Conservation (phyloP, 768 basidiomycete genomes). For the Rhizopogon roseolus region DNA sequence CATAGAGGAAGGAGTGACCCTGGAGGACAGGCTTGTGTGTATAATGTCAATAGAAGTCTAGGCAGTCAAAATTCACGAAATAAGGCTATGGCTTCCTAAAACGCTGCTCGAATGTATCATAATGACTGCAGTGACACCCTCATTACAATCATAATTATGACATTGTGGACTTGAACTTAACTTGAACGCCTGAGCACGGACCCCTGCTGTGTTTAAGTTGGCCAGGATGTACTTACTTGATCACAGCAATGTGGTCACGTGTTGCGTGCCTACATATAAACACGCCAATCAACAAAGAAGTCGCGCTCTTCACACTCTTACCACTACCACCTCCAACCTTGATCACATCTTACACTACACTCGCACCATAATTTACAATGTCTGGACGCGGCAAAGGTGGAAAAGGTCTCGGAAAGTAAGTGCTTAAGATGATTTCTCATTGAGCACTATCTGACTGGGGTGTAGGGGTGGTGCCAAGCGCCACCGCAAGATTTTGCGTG, state of each 20-base stretch:
- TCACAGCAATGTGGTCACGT: conserved; percentile 15
- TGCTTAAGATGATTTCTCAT: background rate
- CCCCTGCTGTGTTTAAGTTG: too few relatives aligned
- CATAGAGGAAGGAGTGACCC: background rate
- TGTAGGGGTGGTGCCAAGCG: conserved; percentile 39
- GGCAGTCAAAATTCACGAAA: too few relatives aligned
- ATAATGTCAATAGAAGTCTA: too few relatives aligned
- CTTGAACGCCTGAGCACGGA: too few relatives aligned
- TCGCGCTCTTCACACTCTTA: conserved; percentile 18
- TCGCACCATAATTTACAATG: conserved; percentile 23
- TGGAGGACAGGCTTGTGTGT: background rate
- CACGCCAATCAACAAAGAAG: conserved; percentile 24
- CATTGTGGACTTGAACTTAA: too few relatives aligned
- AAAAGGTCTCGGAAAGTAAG: conserved; percentile 44
- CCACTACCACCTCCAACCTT: conserved; percentile 18
- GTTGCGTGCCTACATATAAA: conserved; percentile 23
- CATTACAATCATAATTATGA: too few relatives aligned
- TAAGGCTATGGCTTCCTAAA: too few relatives aligned
- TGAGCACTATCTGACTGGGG: conserved; percentile 6
- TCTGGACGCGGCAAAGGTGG: conserved; percentile 48
- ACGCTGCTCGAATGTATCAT: too few relatives aligned
- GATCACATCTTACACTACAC: conserved; percentile 5
- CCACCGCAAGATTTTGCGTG: conserved; percentile 42
- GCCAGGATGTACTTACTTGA: too few relatives aligned
- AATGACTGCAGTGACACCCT: too few relatives aligned